Evolutionary conservation across 2,329 filamentous ascomycete genomes (phyloP).

Genomic region (Thelonectria discophora): DNA sequence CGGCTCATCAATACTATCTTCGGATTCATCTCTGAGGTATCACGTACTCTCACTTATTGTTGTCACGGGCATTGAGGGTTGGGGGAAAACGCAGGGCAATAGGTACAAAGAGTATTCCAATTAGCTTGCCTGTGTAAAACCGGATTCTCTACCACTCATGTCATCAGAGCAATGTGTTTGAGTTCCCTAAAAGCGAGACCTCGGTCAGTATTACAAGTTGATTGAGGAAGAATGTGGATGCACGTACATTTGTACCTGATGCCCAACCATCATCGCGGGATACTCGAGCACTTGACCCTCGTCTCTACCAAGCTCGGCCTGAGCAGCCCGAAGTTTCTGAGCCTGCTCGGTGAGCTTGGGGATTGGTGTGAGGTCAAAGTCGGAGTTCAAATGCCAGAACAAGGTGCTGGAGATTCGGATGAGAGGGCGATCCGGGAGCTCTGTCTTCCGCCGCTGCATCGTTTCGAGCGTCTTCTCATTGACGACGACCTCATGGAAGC

Average conservation of each 20-base stretch:
- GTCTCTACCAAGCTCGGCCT: slow-evolving; percentile 59
- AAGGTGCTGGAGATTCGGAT: slow-evolving; percentile 68
- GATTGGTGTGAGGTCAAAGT: slow-evolving; percentile 63
- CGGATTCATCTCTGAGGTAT: no score
- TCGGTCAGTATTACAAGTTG: slow-evolving; percentile 17
- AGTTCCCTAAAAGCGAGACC: slow-evolving; percentile 53
- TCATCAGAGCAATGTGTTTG: slow-evolving; percentile 63
- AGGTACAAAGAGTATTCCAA: no score
- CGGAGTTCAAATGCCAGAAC: slow-evolving; percentile 68
- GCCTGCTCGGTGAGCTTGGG: slow-evolving; percentile 58
- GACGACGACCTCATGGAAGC: slow-evolving; percentile 69
- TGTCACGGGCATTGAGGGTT: no score
- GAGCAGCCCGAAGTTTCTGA: slow-evolving; percentile 54
- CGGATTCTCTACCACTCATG: slow-evolving; percentile 36
- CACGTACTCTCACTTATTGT: no score
- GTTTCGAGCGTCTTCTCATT: slow-evolving; percentile 61
- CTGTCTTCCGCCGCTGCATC: slow-evolving; percentile 53
- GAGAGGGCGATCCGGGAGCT: slow-evolving; percentile 59
- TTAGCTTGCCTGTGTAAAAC: no score
- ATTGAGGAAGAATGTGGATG: background rate
- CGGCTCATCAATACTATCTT: no score
- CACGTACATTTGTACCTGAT: slow-evolving; percentile 65
- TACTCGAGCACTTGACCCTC: slow-evolving; percentile 63
- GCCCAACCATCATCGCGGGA: slow-evolving; percentile 64
- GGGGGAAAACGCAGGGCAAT: no score